phyloP scores from a whole-genome alignment of 345 rosid species.

The Hibiscus mutabilis region DNA sequence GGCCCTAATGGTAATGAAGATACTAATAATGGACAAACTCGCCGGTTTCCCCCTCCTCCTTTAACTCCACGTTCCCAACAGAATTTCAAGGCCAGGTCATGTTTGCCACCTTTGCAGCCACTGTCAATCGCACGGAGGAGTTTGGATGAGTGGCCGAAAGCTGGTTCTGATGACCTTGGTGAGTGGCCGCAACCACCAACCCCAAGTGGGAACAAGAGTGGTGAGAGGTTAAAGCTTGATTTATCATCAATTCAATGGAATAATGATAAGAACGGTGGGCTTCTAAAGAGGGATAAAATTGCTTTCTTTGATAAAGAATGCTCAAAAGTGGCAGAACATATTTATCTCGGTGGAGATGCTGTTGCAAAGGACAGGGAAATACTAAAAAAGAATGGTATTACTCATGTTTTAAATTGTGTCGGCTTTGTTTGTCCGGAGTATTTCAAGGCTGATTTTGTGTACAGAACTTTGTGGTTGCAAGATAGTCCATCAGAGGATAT shows the following conservation, averaged over 20 bases:
- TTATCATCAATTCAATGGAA: conserved; percentile 66
- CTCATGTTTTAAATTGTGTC: conserved; percentile 90
- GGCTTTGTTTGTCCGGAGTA: conserved; percentile 99
- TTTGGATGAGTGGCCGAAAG: conserved; percentile 96
- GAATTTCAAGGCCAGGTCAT: conserved; percentile 74
- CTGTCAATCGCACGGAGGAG: conserved; percentile 84
- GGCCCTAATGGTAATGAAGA: conserved; percentile 38
- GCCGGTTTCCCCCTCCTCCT: conserved; percentile 58
- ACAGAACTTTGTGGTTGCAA: conserved; percentile 96
- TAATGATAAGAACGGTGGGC: conserved; percentile 62
- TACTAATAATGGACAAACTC: conserved; percentile 31
- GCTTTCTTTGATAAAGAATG: conserved; percentile 95
- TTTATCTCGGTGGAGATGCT: conserved; percentile 95
- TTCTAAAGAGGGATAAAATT: conserved; percentile 82
- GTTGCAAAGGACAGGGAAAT: conserved; percentile 85
- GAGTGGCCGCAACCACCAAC: conserved; percentile 97
- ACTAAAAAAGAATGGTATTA: conserved; percentile 74
- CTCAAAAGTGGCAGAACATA: conserved; percentile 91
- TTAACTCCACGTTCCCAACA: conserved; percentile 90
- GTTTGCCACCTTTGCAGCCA: conserved; percentile 96
- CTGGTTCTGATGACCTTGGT: conserved; percentile 89
- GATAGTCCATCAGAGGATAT: conserved; percentile 99
- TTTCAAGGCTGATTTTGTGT: conserved; percentile 79
- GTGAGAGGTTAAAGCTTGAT: conserved; percentile 94
- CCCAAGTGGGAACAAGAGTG: conserved; percentile 70